Percentiles rank a stretch among this genome's conserved stretches.
phyloP scores from a whole-genome alignment of 176 grass and related monocot genomes.

The Ensete glaucum region DNA sequence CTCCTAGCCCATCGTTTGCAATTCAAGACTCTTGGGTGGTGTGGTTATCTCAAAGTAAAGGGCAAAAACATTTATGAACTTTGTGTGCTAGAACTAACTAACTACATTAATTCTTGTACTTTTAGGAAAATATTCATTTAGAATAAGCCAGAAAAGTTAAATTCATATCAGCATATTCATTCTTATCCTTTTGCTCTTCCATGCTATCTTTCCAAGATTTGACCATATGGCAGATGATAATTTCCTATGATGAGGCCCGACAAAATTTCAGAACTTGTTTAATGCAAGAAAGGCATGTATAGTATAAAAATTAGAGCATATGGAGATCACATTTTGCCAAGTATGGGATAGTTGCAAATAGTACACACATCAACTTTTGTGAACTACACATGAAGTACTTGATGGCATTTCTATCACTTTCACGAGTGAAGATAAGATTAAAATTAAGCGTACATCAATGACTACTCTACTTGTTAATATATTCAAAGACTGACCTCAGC shows the following conservation, averaged over 20 bases:
- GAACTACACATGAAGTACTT: neutral
- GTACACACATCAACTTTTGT: neutral
- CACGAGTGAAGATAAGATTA: neutral
- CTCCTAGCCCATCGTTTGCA: too few relatives aligned
- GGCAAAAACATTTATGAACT: too few relatives aligned
- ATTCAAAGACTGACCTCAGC: conserved; percentile 34
- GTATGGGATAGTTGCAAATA: neutral
- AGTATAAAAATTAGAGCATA: neutral
- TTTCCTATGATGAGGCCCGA: neutral
- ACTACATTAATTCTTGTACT: neutral
- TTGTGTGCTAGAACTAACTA: too few relatives aligned
- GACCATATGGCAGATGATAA: too few relatives aligned
- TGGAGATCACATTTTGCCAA: neutral
- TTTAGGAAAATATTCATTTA: neutral
- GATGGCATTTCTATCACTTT: neutral
- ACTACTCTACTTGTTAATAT: neutral
- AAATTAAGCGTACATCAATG: neutral
- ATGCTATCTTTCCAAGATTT: neutral
- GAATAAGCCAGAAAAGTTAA: neutral
- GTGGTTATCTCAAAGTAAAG: too few relatives aligned
- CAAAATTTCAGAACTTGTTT: neutral
- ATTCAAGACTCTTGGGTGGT: too few relatives aligned
- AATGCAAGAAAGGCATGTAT: neutral
- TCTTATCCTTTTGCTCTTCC: neutral
- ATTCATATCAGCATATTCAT: too few relatives aligned